Conservation (phyloP, 2,329 filamentous ascomycete genomes). For the Colletotrichum cordylinicola region DNA sequence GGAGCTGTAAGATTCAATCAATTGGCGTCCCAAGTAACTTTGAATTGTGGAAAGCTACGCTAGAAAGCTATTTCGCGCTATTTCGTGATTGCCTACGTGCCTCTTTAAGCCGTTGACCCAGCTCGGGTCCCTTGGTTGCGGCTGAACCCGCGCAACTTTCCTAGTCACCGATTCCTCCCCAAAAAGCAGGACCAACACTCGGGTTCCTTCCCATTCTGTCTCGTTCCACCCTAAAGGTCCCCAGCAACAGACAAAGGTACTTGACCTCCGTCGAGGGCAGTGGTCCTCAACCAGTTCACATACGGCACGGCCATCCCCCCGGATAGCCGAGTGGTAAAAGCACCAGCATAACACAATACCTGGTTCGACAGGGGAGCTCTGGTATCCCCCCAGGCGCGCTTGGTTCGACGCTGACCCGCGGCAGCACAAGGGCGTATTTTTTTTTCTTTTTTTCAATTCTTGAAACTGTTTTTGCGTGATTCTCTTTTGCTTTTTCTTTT, state of each 20-base stretch:
- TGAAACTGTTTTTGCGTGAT: too few relatives aligned
- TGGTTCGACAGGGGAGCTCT: neutral
- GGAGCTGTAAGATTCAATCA: neutral
- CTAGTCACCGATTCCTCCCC: neutral
- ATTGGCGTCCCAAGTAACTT: neutral
- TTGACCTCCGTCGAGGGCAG: rapidly evolving
- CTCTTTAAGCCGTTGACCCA: neutral
- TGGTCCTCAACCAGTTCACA: neutral
- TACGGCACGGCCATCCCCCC: neutral
- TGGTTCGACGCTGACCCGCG: neutral
- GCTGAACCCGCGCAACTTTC: neutral
- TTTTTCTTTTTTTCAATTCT: neutral
- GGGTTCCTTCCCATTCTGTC: neutral
- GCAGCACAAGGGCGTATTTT: neutral
- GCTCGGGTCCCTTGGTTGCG: neutral
- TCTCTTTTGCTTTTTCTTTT: neutral
- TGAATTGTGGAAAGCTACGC: neutral
- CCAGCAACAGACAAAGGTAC: neutral
- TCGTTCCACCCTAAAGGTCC: rapidly evolving
- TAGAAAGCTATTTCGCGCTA: neutral
- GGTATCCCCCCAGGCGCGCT: neutral
- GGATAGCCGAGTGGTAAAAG: neutral
- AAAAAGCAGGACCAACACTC: neutral
- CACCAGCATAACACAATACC: neutral
- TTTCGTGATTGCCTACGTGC: neutral